Evolutionary conservation across 129 eudicot species (phyloP).

Genomic region (Sambucus nigra): DNA sequence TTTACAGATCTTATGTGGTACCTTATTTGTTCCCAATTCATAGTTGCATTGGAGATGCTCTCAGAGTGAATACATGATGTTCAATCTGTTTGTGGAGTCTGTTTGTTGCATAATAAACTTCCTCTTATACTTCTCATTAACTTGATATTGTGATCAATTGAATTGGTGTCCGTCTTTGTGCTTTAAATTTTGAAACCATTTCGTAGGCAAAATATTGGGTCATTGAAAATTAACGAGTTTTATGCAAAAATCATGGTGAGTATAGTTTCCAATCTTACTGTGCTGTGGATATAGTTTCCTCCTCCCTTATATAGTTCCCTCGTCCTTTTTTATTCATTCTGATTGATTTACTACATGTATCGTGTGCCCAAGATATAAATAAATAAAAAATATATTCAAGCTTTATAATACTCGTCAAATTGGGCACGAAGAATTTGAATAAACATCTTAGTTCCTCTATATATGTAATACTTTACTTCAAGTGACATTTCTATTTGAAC

Average conservation of each 20-base stretch:
- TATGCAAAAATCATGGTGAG: neutral
- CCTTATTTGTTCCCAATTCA: too few relatives aligned
- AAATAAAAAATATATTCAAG: neutral
- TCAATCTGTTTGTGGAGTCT: neutral
- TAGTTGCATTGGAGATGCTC: too few relatives aligned
- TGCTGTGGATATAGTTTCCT: neutral
- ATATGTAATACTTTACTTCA: too few relatives aligned
- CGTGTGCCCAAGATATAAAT: neutral
- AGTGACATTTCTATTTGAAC: neutral
- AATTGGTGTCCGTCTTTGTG: too few relatives aligned
- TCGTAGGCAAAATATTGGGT: too few relatives aligned
- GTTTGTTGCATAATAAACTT: neutral
- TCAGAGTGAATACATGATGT: neutral
- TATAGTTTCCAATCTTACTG: neutral
- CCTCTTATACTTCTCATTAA: neutral
- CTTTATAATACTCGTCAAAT: neutral
- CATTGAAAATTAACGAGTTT: too few relatives aligned
- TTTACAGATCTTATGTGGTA: too few relatives aligned
- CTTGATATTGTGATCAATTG: too few relatives aligned
- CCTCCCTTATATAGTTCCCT: neutral
- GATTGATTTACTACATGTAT: neutral
- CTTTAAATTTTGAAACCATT: too few relatives aligned
- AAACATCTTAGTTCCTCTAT: neutral
- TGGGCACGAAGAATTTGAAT: too few relatives aligned
- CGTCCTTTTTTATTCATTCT: neutral